Base-by-base conservation (phyloP, 2,329 filamentous ascomycete species). In the Myriosclerotinia duriaeana region DNA sequence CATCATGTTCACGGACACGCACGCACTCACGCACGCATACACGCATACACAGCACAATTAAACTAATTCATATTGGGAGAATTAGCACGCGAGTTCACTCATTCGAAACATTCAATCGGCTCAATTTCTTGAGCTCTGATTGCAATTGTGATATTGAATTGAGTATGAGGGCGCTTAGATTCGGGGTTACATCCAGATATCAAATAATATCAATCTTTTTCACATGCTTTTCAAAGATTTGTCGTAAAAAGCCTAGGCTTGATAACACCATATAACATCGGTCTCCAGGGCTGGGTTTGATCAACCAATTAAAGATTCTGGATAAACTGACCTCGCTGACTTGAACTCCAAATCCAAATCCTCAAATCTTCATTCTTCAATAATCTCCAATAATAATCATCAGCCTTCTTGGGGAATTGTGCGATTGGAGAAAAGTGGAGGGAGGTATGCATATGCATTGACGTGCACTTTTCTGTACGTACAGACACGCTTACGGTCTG, bases 381-480 rank as follows among this genome's bases (percentile, higher is more conserved):
- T 44, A 46, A 58, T 44, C 40, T 58, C 40, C 26, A 26, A 26
- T 26, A n/a, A 20, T n/a, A n/a, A n/a, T n/a, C n/a, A 46, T 46
- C 55, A 44, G 40, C 55, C 15, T 58, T 30, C 26, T 34, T 34
- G 4, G 30, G 30, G 30, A 34, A 34, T 6, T 34, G 26, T 46
- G 26, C 46, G 55, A 44, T 36, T 59, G 42, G 26, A 22, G 42
- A 60, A 60, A 48, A 48, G 42, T 48, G 56, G 42, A 5, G 44
- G 36, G 30, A 34, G 30, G 30, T 34, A 34, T 34, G 30, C 30
- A 34, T 34, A 34, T 34, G 30, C 30, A 34, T 34, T 34, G 34
- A n/a, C 20, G 22, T 56, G 38, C 54, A 20, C 54, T n/a, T 56
- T 42, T 34, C 42, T 42, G 36, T 42, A 56, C 30, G 42, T 59